Conservation (phyloP, 2,329 filamentous ascomycete genomes). For the Hirsutella rhossiliensis region DNA sequence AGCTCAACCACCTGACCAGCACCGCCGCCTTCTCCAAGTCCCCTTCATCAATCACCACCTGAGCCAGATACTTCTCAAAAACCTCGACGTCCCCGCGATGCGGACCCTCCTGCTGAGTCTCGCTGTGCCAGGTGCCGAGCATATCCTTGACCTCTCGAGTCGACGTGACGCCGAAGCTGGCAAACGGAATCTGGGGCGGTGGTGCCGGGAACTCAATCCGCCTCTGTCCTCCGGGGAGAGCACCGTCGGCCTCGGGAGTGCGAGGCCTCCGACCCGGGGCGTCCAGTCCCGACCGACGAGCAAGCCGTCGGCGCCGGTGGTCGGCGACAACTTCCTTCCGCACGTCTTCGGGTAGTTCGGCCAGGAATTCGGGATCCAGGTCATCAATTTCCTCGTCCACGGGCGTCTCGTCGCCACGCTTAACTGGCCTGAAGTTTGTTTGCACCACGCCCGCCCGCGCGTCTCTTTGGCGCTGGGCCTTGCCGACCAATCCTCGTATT, state of each 20-base stretch:
- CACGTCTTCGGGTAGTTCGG: slow-evolving; percentile 72
- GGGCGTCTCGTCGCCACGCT: slow-evolving; percentile 15
- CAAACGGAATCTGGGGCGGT: slow-evolving; percentile 35
- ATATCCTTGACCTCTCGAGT: slow-evolving; percentile 57
- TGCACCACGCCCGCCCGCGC: slow-evolving; percentile 54
- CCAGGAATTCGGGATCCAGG: slow-evolving; percentile 62
- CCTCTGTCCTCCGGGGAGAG: slow-evolving; percentile 23
- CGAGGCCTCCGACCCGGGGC: slow-evolving; percentile 15
- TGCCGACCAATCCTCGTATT: slow-evolving; percentile 25
- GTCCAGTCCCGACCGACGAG: slow-evolving; percentile 40
- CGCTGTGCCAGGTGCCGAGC: slow-evolving; percentile 62
- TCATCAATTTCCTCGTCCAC: slow-evolving; percentile 28
- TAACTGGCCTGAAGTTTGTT: slow-evolving; percentile 53
- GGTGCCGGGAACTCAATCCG: slow-evolving; percentile 33
- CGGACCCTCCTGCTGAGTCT: slow-evolving; percentile 63
- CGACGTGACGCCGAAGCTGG: slow-evolving; percentile 27
- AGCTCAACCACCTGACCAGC: slow-evolving; percentile 55
- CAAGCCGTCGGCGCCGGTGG: slow-evolving; percentile 44
- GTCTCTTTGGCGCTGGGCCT: slow-evolving; percentile 38
- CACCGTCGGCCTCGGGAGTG: slow-evolving; percentile 10
- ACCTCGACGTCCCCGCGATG: slow-evolving; percentile 68
- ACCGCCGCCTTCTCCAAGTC: slow-evolving; percentile 65
- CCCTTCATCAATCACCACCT: slow-evolving; percentile 63
- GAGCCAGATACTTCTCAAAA: slow-evolving; percentile 58
- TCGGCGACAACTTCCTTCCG: slow-evolving; percentile 68